Conservation (phyloP, 208 protist genomes). For the Leishmania aethiopica region DNA sequence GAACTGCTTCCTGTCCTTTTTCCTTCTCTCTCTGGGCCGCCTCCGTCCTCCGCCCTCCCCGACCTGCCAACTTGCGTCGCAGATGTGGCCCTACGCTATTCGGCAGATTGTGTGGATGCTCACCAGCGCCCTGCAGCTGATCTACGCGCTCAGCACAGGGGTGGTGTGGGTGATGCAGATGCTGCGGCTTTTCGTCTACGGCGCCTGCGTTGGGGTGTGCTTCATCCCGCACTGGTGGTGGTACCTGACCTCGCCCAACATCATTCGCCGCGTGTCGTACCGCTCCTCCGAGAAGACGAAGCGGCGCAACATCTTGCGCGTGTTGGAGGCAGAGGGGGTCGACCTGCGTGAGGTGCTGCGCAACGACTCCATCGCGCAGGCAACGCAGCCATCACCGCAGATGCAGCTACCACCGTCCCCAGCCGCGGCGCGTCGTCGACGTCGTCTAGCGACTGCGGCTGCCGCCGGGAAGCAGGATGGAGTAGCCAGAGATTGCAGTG, state of each 20-base stretch:
- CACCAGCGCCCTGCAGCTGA: constrained; percentile 43
- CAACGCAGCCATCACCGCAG: not conserved
- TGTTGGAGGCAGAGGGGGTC: constrained; percentile 55
- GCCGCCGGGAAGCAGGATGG: not conserved
- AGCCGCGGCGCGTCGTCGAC: constrained; percentile 6
- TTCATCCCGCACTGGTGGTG: constrained; percentile 68
- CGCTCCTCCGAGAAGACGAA: constrained; percentile 50
- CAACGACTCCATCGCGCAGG: not conserved
- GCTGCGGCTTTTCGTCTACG: constrained; percentile 54
- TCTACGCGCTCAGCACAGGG: constrained; percentile 57
- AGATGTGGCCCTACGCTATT: constrained; percentile 50
- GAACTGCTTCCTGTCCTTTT: not conserved
- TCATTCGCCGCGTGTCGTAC: constrained; percentile 70
- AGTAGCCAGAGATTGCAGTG: not conserved
- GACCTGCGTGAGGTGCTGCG: constrained; percentile 29
- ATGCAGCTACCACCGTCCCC: not conserved
- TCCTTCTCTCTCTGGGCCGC: not conserved
- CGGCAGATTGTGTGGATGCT: constrained; percentile 70
- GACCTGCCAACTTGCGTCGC: not conserved
- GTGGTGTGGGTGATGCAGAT: constrained; percentile 61
- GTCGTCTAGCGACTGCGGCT: not conserved
- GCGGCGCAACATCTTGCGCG: constrained; percentile 44
- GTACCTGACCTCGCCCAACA: constrained; percentile 70
- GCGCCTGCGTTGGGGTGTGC: constrained; percentile 32
- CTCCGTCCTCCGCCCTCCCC: not conserved